Evolutionary conservation across 371 early-diverging fungal genomes (phyloP), one percentile per base, ranked within the genome.

Genomic region (Apophysomyces ossiformis): DNA sequence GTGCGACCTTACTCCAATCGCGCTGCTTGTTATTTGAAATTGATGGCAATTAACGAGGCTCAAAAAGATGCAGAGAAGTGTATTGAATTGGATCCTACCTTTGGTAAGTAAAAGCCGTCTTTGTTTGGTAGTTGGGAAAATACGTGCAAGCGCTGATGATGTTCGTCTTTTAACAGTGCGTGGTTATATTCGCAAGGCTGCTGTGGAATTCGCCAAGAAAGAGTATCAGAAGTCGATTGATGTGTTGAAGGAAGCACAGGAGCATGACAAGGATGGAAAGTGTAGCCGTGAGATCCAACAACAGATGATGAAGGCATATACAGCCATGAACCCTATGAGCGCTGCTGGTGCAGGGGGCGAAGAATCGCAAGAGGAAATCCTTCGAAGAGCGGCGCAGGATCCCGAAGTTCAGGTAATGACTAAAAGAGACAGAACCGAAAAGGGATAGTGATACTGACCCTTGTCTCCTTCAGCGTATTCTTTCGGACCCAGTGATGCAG

Each of bases 121-220:
- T 12, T 36, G 12, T n/a, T 57, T 16, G 6, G 1, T 18, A 57
- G 6, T 21, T 57, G n/a, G 37, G 15, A n/a, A 3, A 37, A 58
- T n/a, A 8, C 4, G n/a, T 37, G 56, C 60, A 26, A 26, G 32
- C 32, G 32, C 32, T 26, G 32, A 26, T 39, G 36, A 44, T 58
- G 15, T 57, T 11, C 11, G 43, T 57, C 56, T 56, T 43, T n/a
- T 16, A 61, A 50, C 16, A 84, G 89, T 92, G 65, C 97, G 98
- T 87, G 98, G 95, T 44, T 98, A 99, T 77, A 89, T 96, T 62
- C 95, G 99, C 75, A 97, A 97, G 87, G 97, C 97, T 46, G 92
- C 92, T n/a, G 89, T 96, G 66, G 89, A 92, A 72, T 89, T 91
- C 75, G 82, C 91, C 61, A 95, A 92, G 88, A 90, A 90, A 75